Evolutionary conservation across 768 basidiomycete genomes (phyloP).

Genomic region (Lentinula detonsa): DNA sequence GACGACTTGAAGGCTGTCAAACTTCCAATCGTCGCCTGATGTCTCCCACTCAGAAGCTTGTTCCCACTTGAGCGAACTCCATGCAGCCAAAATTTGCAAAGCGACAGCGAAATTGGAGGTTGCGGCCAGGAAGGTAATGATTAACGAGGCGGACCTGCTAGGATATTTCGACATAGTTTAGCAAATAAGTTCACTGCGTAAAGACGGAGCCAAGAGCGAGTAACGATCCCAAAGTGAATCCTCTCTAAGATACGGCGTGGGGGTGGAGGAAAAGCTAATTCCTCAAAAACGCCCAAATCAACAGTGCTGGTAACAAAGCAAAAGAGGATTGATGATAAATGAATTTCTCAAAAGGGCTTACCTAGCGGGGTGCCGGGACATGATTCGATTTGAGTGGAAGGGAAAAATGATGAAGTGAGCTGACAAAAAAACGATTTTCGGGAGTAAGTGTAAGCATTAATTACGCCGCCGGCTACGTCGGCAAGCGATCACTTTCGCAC

Average conservation of each 20-base stretch:
- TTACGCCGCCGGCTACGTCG: neutral
- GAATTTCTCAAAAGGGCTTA: neutral
- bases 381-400: neutral
- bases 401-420: neutral
- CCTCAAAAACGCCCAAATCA: neutral
- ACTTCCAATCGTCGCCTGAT: constrained; percentile 30
- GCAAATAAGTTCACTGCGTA: neutral
- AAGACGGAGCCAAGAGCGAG: neutral
- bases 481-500: neutral
- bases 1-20: constrained; percentile 43
- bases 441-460: neutral
- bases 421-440: neutral
- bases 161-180: constrained; percentile 1
- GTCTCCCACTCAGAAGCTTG: constrained; percentile 42
- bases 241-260: neutral
- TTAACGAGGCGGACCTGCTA: constrained; percentile 28
- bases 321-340: neutral
- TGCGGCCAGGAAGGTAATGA: constrained; percentile 31
- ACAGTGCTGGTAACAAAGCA: neutral
- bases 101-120: constrained; percentile 28
- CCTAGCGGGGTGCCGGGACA: constrained; percentile 4
- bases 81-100: constrained; percentile 29
- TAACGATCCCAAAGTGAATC: neutral
- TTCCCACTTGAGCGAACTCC: constrained; percentile 36
- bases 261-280: neutral